Evolutionary conservation across 129 eudicot species (phyloP), one percentile per base, ranked within the genome.

Genomic region (Saussurea involucrata): DNA sequence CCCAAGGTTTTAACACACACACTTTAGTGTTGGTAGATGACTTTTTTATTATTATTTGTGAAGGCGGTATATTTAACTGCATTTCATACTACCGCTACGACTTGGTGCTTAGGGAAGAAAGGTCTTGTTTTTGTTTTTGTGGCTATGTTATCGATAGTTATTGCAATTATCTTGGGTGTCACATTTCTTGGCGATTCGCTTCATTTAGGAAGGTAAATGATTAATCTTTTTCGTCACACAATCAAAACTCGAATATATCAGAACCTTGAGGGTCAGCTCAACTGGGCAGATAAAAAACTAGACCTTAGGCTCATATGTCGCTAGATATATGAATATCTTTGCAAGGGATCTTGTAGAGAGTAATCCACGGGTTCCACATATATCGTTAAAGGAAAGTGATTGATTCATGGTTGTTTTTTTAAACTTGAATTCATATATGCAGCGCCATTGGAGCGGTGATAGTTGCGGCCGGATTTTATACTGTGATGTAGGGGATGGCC

Each of bases 51-150:
- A n/a, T 44, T 71, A 63, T 65, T 21, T 72, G 55, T 44, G 68
- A 64, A 79, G 83, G 83, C 63, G 28, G 28, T 73, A 7, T 73
- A 2, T 80, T 46, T 55, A 11, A 24, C 25, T 15, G 79, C 7
- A 0, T 49, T 73, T 73, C 60, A 37, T 22, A 80, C 21, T 65
- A 73, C 8, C 7, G 46, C 40, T 73, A 15, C 2, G 1, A 73
- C 58, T 49, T 80, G 83, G 83, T 80, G 83, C 61, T 67, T 80
- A 17, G 8, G 29, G 69, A 80, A 80, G 69, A 80, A 80, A 73
- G 83, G 83, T 49, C 83, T n/a, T n/a, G n/a, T n/a, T n/a, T n/a
- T 74, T 7, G 69, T 80, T 73, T 80, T 72, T 36, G 78, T 72
- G 5, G 36, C 69, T 17, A 80, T 80, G 74, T 80, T 80, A 22